phyloP scores from a whole-genome alignment of 257 asterid genomes.

The Rubia yunnanensis region DNA sequence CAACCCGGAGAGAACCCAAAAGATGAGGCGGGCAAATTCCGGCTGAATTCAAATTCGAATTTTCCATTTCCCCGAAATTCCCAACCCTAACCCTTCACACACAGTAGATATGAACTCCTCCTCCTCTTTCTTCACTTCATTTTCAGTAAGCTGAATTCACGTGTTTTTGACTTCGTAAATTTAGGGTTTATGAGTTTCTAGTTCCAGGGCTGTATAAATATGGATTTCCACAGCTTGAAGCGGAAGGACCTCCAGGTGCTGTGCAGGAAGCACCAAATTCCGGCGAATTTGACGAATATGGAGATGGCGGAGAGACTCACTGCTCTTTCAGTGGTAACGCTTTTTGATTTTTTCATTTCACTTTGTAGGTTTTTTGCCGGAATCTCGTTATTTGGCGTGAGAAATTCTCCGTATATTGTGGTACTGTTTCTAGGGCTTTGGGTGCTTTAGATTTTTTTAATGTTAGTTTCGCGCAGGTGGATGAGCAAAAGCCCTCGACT shows the following conservation, averaged over 20 bases:
- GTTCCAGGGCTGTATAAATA: slow-evolving; percentile 9
- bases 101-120: neutral
- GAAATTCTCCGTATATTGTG: neutral
- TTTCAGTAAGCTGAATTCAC: neutral
- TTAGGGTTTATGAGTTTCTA: neutral
- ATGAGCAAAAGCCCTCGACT: slow-evolving; percentile 18
- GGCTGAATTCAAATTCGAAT: slow-evolving; percentile 6
- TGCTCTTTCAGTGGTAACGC: slow-evolving; percentile 34
- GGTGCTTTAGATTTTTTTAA: neutral
- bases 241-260: slow-evolving; percentile 51
- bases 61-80: neutral
- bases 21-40: slow-evolving; percentile 7
- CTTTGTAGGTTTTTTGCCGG: neutral
- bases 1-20: neutral
- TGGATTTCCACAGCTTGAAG: slow-evolving; percentile 56
- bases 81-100: neutral
- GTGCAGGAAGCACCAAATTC: slow-evolving; percentile 55
- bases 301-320: slow-evolving; percentile 50
- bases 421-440: neutral
- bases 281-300: slow-evolving; percentile 53
- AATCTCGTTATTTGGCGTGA: neutral
- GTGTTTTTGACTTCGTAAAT: neutral
- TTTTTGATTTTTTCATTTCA: neutral
- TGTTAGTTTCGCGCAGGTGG: slow-evolving; percentile 1
- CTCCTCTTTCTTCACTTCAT: neutral